Base-by-base conservation (phyloP, 768 basidiomycete genomes). In the Termitomyces sp. region DNA sequence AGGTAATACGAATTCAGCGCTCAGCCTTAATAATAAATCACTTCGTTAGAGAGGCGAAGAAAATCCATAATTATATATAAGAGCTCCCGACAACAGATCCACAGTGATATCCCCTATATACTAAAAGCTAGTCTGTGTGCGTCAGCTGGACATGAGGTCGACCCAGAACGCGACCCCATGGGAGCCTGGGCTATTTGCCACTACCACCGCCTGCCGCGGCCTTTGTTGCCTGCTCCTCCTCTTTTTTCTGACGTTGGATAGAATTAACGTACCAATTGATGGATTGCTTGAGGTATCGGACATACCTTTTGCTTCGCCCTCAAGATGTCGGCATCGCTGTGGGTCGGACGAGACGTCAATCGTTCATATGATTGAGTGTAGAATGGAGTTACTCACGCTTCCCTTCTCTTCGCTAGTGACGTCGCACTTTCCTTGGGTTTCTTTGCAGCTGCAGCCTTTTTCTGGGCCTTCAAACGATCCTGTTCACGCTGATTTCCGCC, bases 401-500 rank as follows among this genome's bases (percentile, higher is more conserved):
- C 90, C 75, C 87, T 89, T 67, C 91, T 84, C 74, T 89, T 87
- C 54, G 84, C 81, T 40, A 92, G 78, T 51, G 52, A 76, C 1
- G 78, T 63, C 12, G 81, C 85, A 67, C 88, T 90, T 73, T 91
- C 90, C 75, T 91, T 92, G 42, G 85, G 72, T 74, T 90, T 90
- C 74, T 87, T 88, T 15, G 64, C 58, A 7, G 77, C 74, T 1
- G 81, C 81, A 15, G 77, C 73, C 75, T 90, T 92, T 78, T 93
- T 93, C 77, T 86, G 85, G 15, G 89, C 86, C 71, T 85, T 87
- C 22, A 76, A 74, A 65, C 91, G 89, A 73, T 89, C 91, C 73
- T 76, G 80, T 7, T 93, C 91, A 56, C 91, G 84, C 73, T 92
- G 91, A 71, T 93, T 91, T 67, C 91, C 91, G 68, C 91, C 91